Evolutionary conservation across 2,329 filamentous ascomycete genomes (phyloP).

Genomic region (Aspergillus sp.): DNA sequence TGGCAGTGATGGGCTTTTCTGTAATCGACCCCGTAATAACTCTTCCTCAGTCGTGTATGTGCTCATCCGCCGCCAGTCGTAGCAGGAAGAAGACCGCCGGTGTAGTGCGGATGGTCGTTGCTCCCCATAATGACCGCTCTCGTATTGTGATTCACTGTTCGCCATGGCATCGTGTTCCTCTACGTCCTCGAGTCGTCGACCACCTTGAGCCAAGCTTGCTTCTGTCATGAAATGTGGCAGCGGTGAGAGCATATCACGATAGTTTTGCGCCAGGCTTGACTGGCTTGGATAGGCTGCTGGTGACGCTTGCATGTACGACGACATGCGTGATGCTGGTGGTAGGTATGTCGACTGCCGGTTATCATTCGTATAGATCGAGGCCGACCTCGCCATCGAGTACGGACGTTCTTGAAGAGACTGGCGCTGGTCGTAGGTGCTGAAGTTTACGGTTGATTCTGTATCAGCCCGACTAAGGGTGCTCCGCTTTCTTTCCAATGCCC

Average conservation of each 20-base stretch:
- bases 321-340: conserved; percentile 17
- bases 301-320: conserved; percentile 11
- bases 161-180: conserved; percentile 13
- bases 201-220: conserved; percentile 22
- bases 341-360: conserved; percentile 26
- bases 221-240: conserved; percentile 33
- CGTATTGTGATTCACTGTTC: neutral
- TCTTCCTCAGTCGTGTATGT: neutral
- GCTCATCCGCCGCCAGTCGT: neutral
- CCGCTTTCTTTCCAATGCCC: conserved; percentile 28
- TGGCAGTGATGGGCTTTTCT: conserved; percentile 12
- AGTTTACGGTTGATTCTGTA: conserved; percentile 20
- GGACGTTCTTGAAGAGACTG: conserved; percentile 27
- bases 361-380: conserved; percentile 30
- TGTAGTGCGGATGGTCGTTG: neutral
- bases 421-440: conserved; percentile 20
- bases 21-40: neutral
- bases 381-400: conserved; percentile 27
- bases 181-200: conserved; percentile 9
- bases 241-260: conserved; percentile 30
- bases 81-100: conserved; percentile 15
- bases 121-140: neutral
- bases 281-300: conserved; percentile 24
- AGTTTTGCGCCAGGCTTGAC: conserved; percentile 31
- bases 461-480: conserved; percentile 31